Base-by-base conservation (phyloP, 768 basidiomycete species). In the Auriscalpium microsporum region DNA sequence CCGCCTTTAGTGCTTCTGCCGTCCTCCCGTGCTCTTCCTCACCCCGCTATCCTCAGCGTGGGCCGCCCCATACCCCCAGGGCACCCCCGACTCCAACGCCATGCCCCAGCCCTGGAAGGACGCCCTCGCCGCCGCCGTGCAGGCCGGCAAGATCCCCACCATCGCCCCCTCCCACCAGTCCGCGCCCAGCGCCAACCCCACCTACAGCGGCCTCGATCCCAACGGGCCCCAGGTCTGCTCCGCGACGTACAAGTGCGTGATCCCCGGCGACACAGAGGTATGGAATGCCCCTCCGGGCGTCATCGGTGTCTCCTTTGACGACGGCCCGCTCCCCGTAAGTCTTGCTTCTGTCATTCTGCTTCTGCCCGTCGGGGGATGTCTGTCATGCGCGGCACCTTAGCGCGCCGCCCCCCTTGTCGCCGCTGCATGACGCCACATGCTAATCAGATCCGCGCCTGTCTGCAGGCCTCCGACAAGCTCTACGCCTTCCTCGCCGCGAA, bases 71-170 rank as follows among this genome's bases (percentile, higher is more conserved):
- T 74, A 72, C 64, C 73, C 74, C 6, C 37, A 48, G 8, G 49
- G 46, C 4, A 67, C 66, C 3, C 69, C 75, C 2, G 63, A 68
- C 28, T 52, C 62, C 3, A 60, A 53, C 23, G 40, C 37, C 1
- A 58, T 75, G 46, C 76, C 76, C 19, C 62, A 70, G 47, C 64
- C 67, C 8, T 79, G 78, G 78, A 53, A 65, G 28, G 71, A 71
- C 45, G 72, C 73, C 7, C 71, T 78, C 56, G 57, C 66, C 33
- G 58, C 56, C 3, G 71, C 71, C 10, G 64, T 67, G 19, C 64
- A 67, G 1, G 65, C 69, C 1, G 71, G 74, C 21, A 54, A 59
- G 33, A 71, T 78, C 46, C 77, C 77, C 2, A 62, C 65, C 45
- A 62, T 75, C 54, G 49, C 65, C 2, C 62, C 63, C 2, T 50